Evolutionary conservation across 2,329 filamentous ascomycete genomes (phyloP).

Genomic region (Colletotrichum truncatum): DNA sequence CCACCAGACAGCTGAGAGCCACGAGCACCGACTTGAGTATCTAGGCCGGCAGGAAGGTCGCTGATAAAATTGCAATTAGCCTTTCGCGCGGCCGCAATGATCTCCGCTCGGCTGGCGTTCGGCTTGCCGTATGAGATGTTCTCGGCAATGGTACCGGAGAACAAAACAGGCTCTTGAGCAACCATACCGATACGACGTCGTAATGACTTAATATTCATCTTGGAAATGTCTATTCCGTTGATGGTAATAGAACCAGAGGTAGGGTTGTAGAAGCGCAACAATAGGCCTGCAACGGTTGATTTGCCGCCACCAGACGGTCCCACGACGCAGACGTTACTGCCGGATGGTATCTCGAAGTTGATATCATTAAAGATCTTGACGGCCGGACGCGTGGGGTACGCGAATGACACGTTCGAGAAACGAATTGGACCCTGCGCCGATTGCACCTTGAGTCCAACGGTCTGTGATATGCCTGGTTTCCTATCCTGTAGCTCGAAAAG

Average conservation of each 20-base stretch:
- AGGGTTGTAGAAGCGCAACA: constrained; percentile 91
- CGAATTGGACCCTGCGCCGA: constrained; percentile 90
- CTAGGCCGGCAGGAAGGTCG: constrained; percentile 94
- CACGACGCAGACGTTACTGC: constrained; percentile 95
- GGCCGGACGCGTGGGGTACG: constrained; percentile 92
- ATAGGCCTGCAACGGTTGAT: constrained; percentile 90
- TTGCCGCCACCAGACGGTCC: constrained; percentile 97
- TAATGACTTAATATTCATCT: constrained; percentile 93
- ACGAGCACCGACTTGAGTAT: constrained; percentile 91
- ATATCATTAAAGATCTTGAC: constrained; percentile 91
- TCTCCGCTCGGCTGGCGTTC: constrained; percentile 78
- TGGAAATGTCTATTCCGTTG: constrained; percentile 82
- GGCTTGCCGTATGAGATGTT: constrained; percentile 94
- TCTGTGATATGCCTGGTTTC: constrained; percentile 85
- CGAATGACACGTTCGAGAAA: constrained; percentile 87
- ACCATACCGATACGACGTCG: constrained; percentile 94
- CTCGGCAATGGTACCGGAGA: constrained; percentile 84
- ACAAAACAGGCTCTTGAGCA: constrained; percentile 92
- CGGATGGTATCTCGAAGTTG: constrained; percentile 90
- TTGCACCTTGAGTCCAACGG: constrained; percentile 79
- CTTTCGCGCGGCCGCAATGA: constrained; percentile 85
- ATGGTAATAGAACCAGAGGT: constrained; percentile 82
- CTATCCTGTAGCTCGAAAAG: constrained; percentile 96
- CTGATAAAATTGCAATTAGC: constrained; percentile 97
- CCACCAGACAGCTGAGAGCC: constrained; percentile 95